Percentiles rank a stretch among this genome's conserved stretches.
These are phyloP conservation scores for Hordeum vulgare DNA, from an alignment of 176 grass and related monocot species.

Conservation along the genomic window DNA sequence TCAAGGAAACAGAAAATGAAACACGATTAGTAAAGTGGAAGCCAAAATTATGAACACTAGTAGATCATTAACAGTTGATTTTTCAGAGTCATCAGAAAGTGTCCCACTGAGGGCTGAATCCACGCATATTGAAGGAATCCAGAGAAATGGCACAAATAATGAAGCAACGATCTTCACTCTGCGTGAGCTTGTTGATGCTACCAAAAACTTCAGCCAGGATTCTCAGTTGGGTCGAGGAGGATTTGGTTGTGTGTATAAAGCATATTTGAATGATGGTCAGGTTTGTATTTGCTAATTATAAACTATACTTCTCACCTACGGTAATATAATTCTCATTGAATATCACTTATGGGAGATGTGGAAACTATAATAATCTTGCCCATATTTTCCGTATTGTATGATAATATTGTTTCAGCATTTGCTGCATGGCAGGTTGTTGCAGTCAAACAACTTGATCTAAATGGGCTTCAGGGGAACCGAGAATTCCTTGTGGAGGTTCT, in stretches of 20 bases:
- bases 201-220: constrained; percentile 47
- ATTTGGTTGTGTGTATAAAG: constrained; percentile 67
- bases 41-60: not conserved
- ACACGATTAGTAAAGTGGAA: not conserved
- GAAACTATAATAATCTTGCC: not conserved
- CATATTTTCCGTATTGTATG: not conserved
- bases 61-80: not conserved
- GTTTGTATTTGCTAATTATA: constrained; percentile 22
- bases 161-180: constrained; percentile 47
- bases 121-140: not conserved
- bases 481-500: constrained; percentile 88
- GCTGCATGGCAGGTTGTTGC: constrained; percentile 59
- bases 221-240: constrained; percentile 58
- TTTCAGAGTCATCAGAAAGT: constrained; percentile 31
- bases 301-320: not conserved
- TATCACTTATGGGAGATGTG: not conserved
- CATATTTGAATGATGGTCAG: constrained; percentile 41
- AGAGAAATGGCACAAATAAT: not conserved
- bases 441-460: constrained; percentile 70
- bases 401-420: constrained; percentile 26
- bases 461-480: constrained; percentile 69
- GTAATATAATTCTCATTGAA: not conserved
- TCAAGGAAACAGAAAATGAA: not conserved
- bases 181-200: constrained; percentile 51
- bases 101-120: constrained; percentile 21